Percentiles rank a stretch among this genome's conserved stretches.
phyloP scores from a whole-genome alignment of 2,329 filamentous ascomycete genomes.

The Didymella arachidicola region DNA sequence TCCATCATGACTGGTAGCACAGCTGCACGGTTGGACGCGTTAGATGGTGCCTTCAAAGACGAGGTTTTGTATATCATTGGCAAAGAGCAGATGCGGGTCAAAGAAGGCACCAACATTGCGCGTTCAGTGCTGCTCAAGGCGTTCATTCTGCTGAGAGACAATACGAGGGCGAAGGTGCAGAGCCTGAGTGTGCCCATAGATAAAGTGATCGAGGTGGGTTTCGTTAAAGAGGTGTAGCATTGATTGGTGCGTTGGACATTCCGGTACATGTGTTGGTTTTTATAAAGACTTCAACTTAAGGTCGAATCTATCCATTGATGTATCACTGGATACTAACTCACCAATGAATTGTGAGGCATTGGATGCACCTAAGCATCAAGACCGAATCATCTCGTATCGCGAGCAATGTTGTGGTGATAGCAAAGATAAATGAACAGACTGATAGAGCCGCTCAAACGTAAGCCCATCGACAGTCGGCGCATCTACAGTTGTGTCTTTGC shows the following conservation, averaged over 20 bases:
- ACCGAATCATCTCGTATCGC: neutral
- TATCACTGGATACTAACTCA: too few relatives aligned
- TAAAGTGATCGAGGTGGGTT: slow-evolving; percentile 71
- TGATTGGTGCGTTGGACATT: neutral
- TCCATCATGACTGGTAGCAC: slow-evolving; percentile 28
- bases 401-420: too few relatives aligned
- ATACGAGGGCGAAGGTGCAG: slow-evolving; percentile 72
- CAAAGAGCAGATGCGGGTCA: slow-evolving; percentile 58
- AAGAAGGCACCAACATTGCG: slow-evolving; percentile 51
- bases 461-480: too few relatives aligned
- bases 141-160: slow-evolving; percentile 72
- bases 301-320: neutral
- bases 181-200: slow-evolving; percentile 67
- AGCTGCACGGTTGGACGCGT: slow-evolving; percentile 37
- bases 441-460: too few relatives aligned
- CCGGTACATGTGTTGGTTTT: slow-evolving; percentile 1
- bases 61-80: slow-evolving; percentile 64
- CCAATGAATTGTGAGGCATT: neutral
- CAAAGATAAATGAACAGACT: too few relatives aligned
- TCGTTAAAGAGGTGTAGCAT: slow-evolving; percentile 69
- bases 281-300: neutral
- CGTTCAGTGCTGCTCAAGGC: slow-evolving; percentile 59
- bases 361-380: neutral
- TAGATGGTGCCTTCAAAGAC: slow-evolving; percentile 56
- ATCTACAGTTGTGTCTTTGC: too few relatives aligned